A percentile compares a stretch with the other conserved stretches of the same genome.
phyloP scores from a whole-genome alignment of 495 filamentous ascomycete species.

The Aspergillus egyptiacus region DNA sequence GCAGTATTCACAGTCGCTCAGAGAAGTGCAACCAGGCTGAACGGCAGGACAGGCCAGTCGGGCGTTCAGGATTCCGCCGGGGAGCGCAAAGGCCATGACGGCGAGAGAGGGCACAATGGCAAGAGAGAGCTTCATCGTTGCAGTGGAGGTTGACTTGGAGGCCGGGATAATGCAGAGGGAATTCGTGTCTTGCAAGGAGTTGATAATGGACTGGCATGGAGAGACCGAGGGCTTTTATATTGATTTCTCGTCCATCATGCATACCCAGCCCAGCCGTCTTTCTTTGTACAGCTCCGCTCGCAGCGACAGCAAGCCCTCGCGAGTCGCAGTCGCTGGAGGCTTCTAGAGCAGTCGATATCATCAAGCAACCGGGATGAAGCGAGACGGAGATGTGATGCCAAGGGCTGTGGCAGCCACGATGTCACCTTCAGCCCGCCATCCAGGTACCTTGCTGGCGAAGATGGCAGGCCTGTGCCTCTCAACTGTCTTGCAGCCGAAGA shows the following conservation, averaged over 20 bases:
- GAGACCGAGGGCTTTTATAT: no score
- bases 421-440: background rate
- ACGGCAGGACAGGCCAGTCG: background rate
- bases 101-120: background rate
- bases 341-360: no score
- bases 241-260: no score
- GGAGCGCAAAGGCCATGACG: background rate
- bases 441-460: background rate
- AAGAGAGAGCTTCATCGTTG: slow-evolving; percentile 1
- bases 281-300: no score
- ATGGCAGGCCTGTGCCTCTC: no score
- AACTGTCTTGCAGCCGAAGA: no score
- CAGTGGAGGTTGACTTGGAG: background rate
- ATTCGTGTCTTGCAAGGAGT: background rate
- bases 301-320: no score
- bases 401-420: background rate
- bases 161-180: background rate
- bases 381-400: background rate
- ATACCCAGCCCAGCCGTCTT: no score
- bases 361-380: background rate
- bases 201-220: no score
- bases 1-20: slow-evolving; percentile 2
- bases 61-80: background rate
- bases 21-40: slow-evolving; percentile 1
- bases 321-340: no score